These are phyloP conservation scores for Apiotrichum brassicae DNA, from an alignment of 1,284 basidiomycete genomes.

Conservation along the genomic window DNA sequence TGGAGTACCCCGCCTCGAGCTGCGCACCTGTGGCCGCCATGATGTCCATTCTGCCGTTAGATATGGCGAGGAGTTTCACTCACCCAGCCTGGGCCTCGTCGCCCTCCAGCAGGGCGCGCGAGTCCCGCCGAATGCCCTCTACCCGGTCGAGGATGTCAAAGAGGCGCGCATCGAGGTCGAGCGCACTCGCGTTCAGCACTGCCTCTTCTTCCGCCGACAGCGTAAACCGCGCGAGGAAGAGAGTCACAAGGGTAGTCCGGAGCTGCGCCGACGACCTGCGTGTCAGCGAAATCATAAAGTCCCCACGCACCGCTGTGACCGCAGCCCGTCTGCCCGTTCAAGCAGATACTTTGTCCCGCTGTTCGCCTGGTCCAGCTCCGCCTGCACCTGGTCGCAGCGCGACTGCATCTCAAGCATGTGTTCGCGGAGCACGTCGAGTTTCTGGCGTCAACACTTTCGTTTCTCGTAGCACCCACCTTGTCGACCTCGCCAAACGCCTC, in stretches of 20 bases:
- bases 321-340: constrained; percentile 74
- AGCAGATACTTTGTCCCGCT: constrained; percentile 74
- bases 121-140: constrained; percentile 73
- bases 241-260: constrained; percentile 63
- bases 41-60: constrained; percentile 64
- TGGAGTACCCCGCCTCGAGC: constrained; percentile 83
- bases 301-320: constrained; percentile 63
- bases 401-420: constrained; percentile 70
- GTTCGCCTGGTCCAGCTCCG: constrained; percentile 67
- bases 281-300: background rate
- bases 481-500: constrained; percentile 78
- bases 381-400: constrained; percentile 76
- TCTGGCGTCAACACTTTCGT: constrained; percentile 50
- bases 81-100: constrained; percentile 78
- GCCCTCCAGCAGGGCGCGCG: constrained; percentile 74
- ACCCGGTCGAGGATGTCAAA: constrained; percentile 84
- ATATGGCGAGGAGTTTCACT: constrained; percentile 38
- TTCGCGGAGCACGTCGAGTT: constrained; percentile 65
- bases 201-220: constrained; percentile 66
- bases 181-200: constrained; percentile 68
- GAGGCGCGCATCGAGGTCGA: constrained; percentile 64
- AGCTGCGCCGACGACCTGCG: constrained; percentile 52
- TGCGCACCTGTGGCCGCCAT: constrained; percentile 73
- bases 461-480: constrained; percentile 54
- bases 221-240: constrained; percentile 81